Base-by-base conservation (phyloP, 208 protist species). In the Wallacemonas sp. region DNA sequence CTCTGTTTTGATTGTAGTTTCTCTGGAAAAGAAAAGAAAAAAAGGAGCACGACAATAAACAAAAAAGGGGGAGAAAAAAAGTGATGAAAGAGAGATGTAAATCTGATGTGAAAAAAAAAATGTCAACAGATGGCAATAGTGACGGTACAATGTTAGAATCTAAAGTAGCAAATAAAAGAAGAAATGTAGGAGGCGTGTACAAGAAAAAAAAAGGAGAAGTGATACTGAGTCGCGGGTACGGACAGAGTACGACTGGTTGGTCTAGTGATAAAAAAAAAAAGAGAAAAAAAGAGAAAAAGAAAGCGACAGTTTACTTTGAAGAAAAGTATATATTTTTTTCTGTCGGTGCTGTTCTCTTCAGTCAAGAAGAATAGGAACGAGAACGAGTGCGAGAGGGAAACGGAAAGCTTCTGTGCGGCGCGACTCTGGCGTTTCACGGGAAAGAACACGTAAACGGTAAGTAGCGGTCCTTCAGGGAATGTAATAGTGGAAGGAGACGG, bases 251-350 rank as follows among this genome's bases (percentile, higher is more conserved):
- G n/a, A n/a, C n/a, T n/a, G n/a, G n/a, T n/a, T 26, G 44, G 51
- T 39, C 1, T 58, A 22, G 11, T n/a, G 45, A 21, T 47, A 65
- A 54, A 66, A 49, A 12, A 47, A 4, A 65, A 64, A 63, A 19
- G 55, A 66, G 21, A 62, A 58, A 19, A 70, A 15, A 51, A 55
- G 54, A 24, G 60, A 70, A 65, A 65, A 62, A 66, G n/a, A 56
- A 30, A 36, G 47, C 53, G 15, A 34, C 15, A 22, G 12, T 62
- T 62, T 26, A 31, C 26, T 6, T 21, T n/a, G n/a, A n/a, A n/a
- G n/a, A 41, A 59, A 9, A 31, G 14, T 41, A 15, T 6, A 9
- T 14, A 31, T 21, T 17, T 41, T 14, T 41, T 14, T 41, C 36
- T 41, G 36, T 41, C 14, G 6, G n/a, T 30, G 12, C 24, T 4